Base-by-base conservation (phyloP, 139 green algal genomes). In the Zygnema circumcarinatum region DNA sequence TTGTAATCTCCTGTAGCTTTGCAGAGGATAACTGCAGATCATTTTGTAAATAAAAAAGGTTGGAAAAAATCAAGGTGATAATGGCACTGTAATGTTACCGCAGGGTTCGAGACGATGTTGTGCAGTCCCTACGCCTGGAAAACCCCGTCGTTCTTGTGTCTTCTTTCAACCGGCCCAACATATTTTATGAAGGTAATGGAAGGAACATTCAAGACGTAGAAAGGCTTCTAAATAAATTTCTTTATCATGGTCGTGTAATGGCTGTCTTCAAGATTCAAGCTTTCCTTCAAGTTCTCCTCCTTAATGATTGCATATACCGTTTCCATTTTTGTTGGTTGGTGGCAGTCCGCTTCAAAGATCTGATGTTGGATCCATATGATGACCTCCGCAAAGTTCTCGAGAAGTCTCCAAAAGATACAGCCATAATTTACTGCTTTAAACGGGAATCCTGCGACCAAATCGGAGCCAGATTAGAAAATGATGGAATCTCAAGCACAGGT, bases 151-250 rank as follows among this genome's bases (percentile, higher is more conserved):
- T 90, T 32, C 73, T 92, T 22, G 21, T 84, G 7, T 89, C 88
- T 11, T 92, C 85, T 38, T 92, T 92, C 87, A 92, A 92, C 79
- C 84, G 89, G 31, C 89, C 89, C 21, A 92, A 92, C 89, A 92
- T 92, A 68, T 74, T 39, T 40, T 92, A 92, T 38, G 76, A 92
- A 89, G 84, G 84, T 89, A 29, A 79, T n/a, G n/a, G n/a, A n/a
- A n/a, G n/a, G n/a, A n/a, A n/a, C n/a, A n/a, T n/a, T n/a, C n/a
- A n/a, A n/a, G n/a, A n/a, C n/a, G n/a, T n/a, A n/a, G n/a, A n/a
- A n/a, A n/a, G n/a, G 76, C 21, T 40, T n/a, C 21, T 79, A 21
- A 21, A 32, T 21, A 21, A 32, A 22, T 20, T 21, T 32, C 21
- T 32, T 21, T 22, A 33, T 21, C 22, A 22, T 79, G 41, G 22